Evolutionary conservation across 208 protist genomes (phyloP), one percentile per base, ranked within the genome.

Genomic region (Balamuthia mandrillaris): DNA sequence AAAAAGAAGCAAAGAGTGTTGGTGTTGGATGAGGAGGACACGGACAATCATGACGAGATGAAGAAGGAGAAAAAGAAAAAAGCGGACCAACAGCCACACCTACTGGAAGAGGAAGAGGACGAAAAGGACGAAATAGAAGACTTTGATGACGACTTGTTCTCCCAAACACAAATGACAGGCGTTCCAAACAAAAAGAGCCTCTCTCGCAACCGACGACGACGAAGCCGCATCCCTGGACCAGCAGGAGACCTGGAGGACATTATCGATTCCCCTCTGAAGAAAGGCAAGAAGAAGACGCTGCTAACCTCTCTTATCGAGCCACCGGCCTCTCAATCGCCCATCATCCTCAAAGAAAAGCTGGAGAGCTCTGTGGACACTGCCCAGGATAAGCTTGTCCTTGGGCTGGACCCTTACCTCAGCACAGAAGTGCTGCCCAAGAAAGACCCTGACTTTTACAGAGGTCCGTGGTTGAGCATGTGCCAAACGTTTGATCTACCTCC

Each of bases 361-460:
- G 18, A 18, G n/a, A 56, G 18, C 49, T n/a, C n/a, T n/a, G n/a
- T n/a, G n/a, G n/a, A n/a, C n/a, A n/a, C n/a, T n/a, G n/a, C n/a
- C n/a, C n/a, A n/a, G n/a, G n/a, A n/a, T n/a, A n/a, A n/a, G n/a
- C 49, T n/a, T 56, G 49, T 56, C n/a, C 60, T 82, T 27, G 52
- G 41, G 12, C 49, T 47, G 12, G 75, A 54, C 75, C 47, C 29
- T 41, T 47, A 82, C 24, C 39, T 37, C 12, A 24, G 35, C 49
- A 42, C 66, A n/a, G 44, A 47, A 37, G 37, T 41, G 41, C 52
- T 66, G 18, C 75, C 75, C 29, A 39, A 47, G 18, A 47, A 66
- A 41, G 75, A 82, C 56, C n/a, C 66, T 16, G 75, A 82, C 41
- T 82, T 82, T 27, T 82, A 82, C 75, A 60, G 24, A n/a, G 75